Percentiles rank a stretch among this genome's conserved stretches.
phyloP scores from a whole-genome alignment of 169 alveolate species.

The Plasmodium gallinaceum region DNA sequence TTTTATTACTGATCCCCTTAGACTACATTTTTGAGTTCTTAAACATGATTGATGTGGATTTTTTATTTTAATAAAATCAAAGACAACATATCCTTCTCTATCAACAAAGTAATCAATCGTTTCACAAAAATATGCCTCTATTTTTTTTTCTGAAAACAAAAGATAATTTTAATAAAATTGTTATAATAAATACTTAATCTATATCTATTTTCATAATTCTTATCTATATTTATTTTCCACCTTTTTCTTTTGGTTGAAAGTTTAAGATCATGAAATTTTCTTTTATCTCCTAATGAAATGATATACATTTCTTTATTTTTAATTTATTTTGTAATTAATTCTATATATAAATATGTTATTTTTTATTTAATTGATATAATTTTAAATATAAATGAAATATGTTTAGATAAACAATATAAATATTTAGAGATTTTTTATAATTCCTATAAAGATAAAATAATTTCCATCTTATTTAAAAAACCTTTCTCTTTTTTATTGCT shows the following conservation, averaged over 20 bases:
- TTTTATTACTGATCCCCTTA: constrained; percentile 67
- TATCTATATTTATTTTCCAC: constrained; percentile 8
- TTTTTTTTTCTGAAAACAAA: constrained; percentile 19
- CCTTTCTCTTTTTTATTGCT: constrained; percentile 68
- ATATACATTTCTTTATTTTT: neutral
- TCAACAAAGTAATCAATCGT: constrained; percentile 50
- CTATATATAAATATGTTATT: neutral
- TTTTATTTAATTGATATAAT: neutral
- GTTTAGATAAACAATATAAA: too few relatives aligned
- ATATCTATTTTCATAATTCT: neutral
- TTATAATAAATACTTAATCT: too few relatives aligned
- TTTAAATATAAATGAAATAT: neutral
- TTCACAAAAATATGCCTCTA: constrained; percentile 68
- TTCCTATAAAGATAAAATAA: neutral
- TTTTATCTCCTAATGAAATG: constrained; percentile 33
- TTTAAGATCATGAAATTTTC: constrained; percentile 58
- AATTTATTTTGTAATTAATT: neutral
- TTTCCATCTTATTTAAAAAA: constrained; percentile 11
- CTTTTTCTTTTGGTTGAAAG: constrained; percentile 42
- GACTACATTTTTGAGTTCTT: constrained; percentile 43
- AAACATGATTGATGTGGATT: constrained; percentile 58
- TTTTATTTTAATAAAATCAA: constrained; percentile 47
- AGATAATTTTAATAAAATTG: neutral
- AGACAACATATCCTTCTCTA: constrained; percentile 57
- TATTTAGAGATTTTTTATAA: neutral